Base-by-base conservation (phyloP, 805 yeast genomes). In the Cyberlindnera japonica region DNA sequence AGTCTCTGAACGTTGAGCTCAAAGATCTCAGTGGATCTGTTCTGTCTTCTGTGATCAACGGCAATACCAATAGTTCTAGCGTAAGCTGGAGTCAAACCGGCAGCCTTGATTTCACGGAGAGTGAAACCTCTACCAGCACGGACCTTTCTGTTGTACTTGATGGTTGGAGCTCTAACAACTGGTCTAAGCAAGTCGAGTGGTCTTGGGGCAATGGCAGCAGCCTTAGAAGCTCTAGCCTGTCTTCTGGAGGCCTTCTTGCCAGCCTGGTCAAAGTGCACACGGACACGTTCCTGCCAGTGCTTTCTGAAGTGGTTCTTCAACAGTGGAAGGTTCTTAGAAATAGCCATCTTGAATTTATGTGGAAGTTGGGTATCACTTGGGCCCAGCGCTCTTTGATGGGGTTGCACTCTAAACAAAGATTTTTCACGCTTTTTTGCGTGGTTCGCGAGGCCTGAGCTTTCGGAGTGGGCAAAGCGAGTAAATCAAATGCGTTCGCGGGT, bases 281-380 rank as follows among this genome's bases (percentile, higher is more conserved):
- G 87, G 81, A 93, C 99, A 70, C 98, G 87, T 76, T 88, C 95
- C 79, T 93, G 98, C 99, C 99, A 93, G 95, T 91, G 91, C 87
- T 91, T 91, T 82, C 97, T 85, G 95, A 91, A 91, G 81, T 93
- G 99, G 84, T 91, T 91, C 84, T 87, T 88, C 82, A 87, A 85
- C 79, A 91, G 79, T 81, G 98, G 96, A 79, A 89, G 82, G 80
- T 91, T 91, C 90, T 93, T 91, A 64, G 93, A 75, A 82, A 93
- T 89, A 75, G 98, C 99, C 47, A 43, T 43, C 39, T 43, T 43
- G 33, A 9, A 5, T 15, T 35, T 37, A 23, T 3, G 21, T 26
- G 26, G 24, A 15, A 13, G n/a, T n/a, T n/a, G 35, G 42, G 37
- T 39, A 39, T 39, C 33, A 15, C 29, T 38, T 13, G 18, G 8